Base-by-base conservation (phyloP, 164 flowering plant genomes). In the Buxus sempervirens region DNA sequence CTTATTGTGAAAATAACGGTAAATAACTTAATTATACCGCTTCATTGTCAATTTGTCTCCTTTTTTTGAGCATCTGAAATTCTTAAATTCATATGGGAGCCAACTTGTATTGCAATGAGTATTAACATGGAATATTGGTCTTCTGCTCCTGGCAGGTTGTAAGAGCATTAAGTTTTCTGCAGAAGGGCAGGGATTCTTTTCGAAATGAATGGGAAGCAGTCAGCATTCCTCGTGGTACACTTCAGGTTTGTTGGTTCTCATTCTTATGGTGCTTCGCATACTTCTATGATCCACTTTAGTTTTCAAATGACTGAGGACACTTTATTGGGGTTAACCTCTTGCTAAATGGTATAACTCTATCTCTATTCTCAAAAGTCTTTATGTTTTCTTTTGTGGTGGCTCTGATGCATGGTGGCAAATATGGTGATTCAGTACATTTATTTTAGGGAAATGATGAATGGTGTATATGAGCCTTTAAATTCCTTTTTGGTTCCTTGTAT, bases 161-260 rank as follows among this genome's bases (percentile, higher is more conserved):
- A 9, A 87, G 98, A 73, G 96, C 98, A 56, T 77, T 94, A 58
- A 66, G 61, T 36, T 86, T 73, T 75, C 77, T 94, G 22, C 98
- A 87, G 75, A 78, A 74, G 48, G 89, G 91, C 41, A 82, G 76
- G 70, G 87, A 86, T 42, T 76, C 83, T 20, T 80, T 64, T 68
- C 61, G 53, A 57, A 68, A 77, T 71, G 83, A 77, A 69, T 90
- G 97, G 96, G 82, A 82, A 69, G 87, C 86, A 38, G 84, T 90
- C 64, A 62, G 81, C 62, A 94, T 94, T 66, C 96, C 96, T 74
- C 93, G 98, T 80, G 98, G 98, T 81, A 94, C 98, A 38, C 93
- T 94, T 77, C 98, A 94, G 98, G 98, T 93, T 82, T 80, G 92
- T 87, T 78, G 54, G 68, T 65, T 68, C 51, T 73, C 70, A 23